Conservation (phyloP, 352 stramenopile genomes). For the Phytophthora hibernalis region DNA sequence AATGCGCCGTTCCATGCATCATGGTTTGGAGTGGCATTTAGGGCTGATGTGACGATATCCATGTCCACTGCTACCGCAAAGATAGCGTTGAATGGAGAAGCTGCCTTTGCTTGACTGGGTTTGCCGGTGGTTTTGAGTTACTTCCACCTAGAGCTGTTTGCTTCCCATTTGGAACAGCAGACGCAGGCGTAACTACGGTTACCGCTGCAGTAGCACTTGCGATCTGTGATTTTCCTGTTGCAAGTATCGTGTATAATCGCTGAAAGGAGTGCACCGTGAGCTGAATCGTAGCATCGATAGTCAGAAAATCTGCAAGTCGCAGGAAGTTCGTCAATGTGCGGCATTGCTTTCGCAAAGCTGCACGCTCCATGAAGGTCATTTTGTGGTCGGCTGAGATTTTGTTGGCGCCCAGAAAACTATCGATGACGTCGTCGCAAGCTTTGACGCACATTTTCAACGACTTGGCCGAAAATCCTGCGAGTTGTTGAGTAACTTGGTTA, state of each 20-base stretch:
- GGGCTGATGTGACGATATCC: conserved; percentile 39
- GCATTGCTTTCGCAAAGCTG: conserved; percentile 92
- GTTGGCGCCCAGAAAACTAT: conserved; percentile 91
- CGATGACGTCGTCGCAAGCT: conserved; percentile 93
- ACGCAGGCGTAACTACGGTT: neutral
- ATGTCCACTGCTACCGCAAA: conserved; percentile 78
- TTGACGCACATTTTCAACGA: conserved; percentile 87
- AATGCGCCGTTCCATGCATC: conserved; percentile 78
- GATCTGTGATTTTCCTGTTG: conserved; percentile 53
- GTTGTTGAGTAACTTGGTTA: conserved; percentile 56
- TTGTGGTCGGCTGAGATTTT: conserved; percentile 94
- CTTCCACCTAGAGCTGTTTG: neutral
- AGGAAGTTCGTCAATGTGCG: conserved; percentile 93
- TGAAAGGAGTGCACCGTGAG: conserved; percentile 86
- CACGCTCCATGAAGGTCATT: conserved; percentile 97
- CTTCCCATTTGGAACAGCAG: neutral
- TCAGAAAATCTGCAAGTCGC: conserved; percentile 92
- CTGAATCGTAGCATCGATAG: conserved; percentile 89
- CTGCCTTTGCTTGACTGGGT: conserved; percentile 15
- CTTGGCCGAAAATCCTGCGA: conserved; percentile 67
- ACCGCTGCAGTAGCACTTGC: neutral
- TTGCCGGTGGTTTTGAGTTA: conserved; percentile 18
- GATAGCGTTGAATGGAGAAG: conserved; percentile 54
- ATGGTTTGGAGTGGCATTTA: conserved; percentile 67
- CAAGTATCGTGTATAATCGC: conserved; percentile 57